These are phyloP conservation scores for Euphorbia pulcherrima DNA, from an alignment of 345 rosid species.

Conservation along the genomic window DNA sequence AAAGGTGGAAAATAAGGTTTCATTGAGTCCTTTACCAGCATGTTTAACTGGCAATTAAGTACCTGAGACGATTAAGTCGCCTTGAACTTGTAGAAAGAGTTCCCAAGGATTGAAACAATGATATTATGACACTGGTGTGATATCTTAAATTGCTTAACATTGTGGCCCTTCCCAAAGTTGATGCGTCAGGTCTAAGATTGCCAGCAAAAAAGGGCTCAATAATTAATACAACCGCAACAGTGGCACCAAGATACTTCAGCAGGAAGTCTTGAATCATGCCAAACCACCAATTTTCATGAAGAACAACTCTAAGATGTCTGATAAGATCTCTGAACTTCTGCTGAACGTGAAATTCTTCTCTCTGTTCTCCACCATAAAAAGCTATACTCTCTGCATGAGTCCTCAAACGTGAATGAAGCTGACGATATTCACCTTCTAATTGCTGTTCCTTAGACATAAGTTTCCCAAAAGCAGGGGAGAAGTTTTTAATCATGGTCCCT, in stretches of 20 bases:
- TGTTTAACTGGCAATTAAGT: slow-evolving; percentile 3
- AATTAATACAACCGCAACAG: slow-evolving; percentile 85
- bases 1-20: neutral
- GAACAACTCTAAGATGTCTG: slow-evolving; percentile 69
- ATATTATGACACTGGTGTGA: slow-evolving; percentile 89
- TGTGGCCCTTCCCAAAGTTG: slow-evolving; percentile 90
- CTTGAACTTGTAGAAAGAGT: slow-evolving; percentile 93
- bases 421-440: slow-evolving; percentile 95
- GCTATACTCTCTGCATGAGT: slow-evolving; percentile 99
- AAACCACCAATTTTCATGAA: slow-evolving; percentile 99
- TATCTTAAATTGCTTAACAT: slow-evolving; percentile 99
- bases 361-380: slow-evolving; percentile 88
- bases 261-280: slow-evolving; percentile 99
- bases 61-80: slow-evolving; percentile 92
- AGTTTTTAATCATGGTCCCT: slow-evolving; percentile 75
- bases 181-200: slow-evolving; percentile 75
- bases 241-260: slow-evolving; percentile 93
- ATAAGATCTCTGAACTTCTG: slow-evolving; percentile 72
- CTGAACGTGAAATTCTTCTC: slow-evolving; percentile 88
- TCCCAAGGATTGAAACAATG: slow-evolving; percentile 88
- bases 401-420: slow-evolving; percentile 94
- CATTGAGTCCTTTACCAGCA: neutral
- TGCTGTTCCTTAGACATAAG: slow-evolving; percentile 93
- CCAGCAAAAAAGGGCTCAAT: slow-evolving; percentile 98
- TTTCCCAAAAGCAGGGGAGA: slow-evolving; percentile 93